Percentiles rank a stretch among this genome's conserved stretches.
These are phyloP conservation scores for Lactarius psammicola DNA, from an alignment of 768 basidiomycete species.

Conservation along the genomic window DNA sequence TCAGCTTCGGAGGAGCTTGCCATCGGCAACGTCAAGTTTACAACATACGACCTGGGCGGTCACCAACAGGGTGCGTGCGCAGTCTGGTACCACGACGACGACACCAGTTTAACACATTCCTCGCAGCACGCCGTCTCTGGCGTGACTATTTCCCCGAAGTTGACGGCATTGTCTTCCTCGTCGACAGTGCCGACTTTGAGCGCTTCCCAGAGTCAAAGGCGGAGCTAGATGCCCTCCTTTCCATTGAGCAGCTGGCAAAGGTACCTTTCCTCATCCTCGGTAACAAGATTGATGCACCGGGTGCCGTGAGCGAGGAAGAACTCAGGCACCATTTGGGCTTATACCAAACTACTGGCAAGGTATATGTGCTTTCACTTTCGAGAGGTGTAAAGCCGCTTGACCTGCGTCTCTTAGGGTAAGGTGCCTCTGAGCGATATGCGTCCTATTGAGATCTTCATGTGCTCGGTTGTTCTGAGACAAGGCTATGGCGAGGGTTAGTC, in stretches of 20 bases:
- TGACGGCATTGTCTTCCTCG: conserved; percentile 97
- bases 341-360: conserved; percentile 99
- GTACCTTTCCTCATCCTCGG: conserved; percentile 98
- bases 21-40: conserved; percentile 99
- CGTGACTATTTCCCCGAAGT: conserved; percentile 99
- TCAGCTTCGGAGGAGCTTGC: conserved; percentile 97
- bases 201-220: conserved; percentile 96
- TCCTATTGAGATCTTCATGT: conserved; percentile 99
- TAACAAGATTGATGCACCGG: conserved; percentile 99
- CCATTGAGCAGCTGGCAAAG: conserved; percentile 91
- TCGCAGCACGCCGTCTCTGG: conserved; percentile 91
- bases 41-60: conserved; percentile 96
- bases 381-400: conserved; percentile 16
- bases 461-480: conserved; percentile 97
- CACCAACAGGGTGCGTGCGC: conserved; percentile 81
- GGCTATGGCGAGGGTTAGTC: conserved; percentile 90
- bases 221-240: conserved; percentile 92
- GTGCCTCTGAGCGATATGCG: conserved; percentile 95
- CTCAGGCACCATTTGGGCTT: conserved; percentile 91
- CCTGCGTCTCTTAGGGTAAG: conserved; percentile 66
- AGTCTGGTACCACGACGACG: conserved; percentile 7
- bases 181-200: conserved; percentile 96
- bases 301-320: conserved; percentile 97
- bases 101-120: conserved; percentile 1
- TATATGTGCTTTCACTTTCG: conserved; percentile 36